Conservation (phyloP, 805 yeast genomes). For the Lachancea lanzarotensis region DNA sequence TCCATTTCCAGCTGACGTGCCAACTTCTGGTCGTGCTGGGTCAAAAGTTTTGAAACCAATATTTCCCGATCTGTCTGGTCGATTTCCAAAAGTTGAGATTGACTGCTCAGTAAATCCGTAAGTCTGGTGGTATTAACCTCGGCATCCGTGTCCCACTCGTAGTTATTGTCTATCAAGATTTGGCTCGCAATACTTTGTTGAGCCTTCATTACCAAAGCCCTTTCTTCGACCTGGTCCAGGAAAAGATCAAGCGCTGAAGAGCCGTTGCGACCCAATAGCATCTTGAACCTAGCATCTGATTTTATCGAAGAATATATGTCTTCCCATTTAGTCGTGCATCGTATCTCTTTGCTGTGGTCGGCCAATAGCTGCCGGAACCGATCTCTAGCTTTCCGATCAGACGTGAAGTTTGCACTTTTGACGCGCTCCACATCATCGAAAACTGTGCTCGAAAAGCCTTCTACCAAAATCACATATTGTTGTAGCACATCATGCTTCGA, state of each 20-base stretch:
- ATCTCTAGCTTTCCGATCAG: constrained; percentile 63
- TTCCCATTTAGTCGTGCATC: constrained; percentile 52
- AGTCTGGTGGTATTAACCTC: constrained; percentile 11
- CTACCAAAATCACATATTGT: constrained; percentile 32
- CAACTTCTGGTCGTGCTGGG: constrained; percentile 21
- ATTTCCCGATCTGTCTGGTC: constrained; percentile 28
- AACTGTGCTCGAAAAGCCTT: constrained; percentile 21
- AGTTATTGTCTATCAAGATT: constrained; percentile 35
- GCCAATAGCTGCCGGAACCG: constrained; percentile 45
- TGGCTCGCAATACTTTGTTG: constrained; percentile 56
- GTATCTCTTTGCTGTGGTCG: constrained; percentile 33
- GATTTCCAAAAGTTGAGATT: constrained; percentile 21
- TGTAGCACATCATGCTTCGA: constrained; percentile 54
- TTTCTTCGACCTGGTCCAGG: constrained; percentile 65
- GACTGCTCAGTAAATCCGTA: constrained; percentile 13
- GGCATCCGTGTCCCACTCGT: constrained; percentile 22
- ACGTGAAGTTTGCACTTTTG: constrained; percentile 40
- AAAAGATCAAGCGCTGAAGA: constrained; percentile 72
- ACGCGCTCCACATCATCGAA: constrained; percentile 17
- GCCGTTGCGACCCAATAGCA: constrained; percentile 67
- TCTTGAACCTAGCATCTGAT: constrained; percentile 50
- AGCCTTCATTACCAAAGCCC: constrained; percentile 47
- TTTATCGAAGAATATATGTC: constrained; percentile 47
- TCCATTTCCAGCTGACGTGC: constrained; percentile 18
- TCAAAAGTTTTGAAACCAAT: constrained; percentile 26